Evolutionary conservation across 441 rosid species (phyloP), one percentile per base, ranked within the genome.

Genomic region (Pelargonium hybrid): DNA sequence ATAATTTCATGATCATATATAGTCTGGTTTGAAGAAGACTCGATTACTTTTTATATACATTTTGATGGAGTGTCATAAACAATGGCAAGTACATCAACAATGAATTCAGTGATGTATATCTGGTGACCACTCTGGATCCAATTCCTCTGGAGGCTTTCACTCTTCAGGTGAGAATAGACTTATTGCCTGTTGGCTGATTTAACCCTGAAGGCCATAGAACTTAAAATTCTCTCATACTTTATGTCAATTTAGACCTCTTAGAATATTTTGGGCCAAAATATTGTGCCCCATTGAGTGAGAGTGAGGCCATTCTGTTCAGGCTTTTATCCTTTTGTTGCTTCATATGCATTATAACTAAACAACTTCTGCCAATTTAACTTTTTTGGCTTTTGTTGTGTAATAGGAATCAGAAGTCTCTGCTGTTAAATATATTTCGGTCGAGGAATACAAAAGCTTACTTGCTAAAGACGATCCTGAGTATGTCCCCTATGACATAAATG

Each of bases 341-440:
- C 57, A 47, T 39, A 56, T 23, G 21, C 34, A 34, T 34, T n/a
- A 47, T 17, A 59, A 43, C 18, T 29, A 14, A 6, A 56, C 6
- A 15, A 20, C 72, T 70, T 37, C 63, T 34, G 37, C 50, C 15
- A 69, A n/a, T n/a, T n/a, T n/a, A n/a, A 61, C 26, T 43, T 18
- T 71, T 66, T 69, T 37, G 62, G 64, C 48, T 78, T n/a, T 80
- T 47, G 10, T 45, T 66, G 62, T 50, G 20, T 78, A 20, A 20
- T 67, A 93, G 97, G 84, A 85, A 80, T 78, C 87, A 41, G 98
- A 91, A 83, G 98, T 91, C 75, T 88, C 98, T 73, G 93, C 88
- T 72, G 96, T 91, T 43, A 91, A 90, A 71, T 91, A 93, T 80
- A 70, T 90, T 65, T 77, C 83, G 66, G 82, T 73, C 69, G 85